Conservation (phyloP, 257 asterid genomes). For the Salvia miltiorrhiza region DNA sequence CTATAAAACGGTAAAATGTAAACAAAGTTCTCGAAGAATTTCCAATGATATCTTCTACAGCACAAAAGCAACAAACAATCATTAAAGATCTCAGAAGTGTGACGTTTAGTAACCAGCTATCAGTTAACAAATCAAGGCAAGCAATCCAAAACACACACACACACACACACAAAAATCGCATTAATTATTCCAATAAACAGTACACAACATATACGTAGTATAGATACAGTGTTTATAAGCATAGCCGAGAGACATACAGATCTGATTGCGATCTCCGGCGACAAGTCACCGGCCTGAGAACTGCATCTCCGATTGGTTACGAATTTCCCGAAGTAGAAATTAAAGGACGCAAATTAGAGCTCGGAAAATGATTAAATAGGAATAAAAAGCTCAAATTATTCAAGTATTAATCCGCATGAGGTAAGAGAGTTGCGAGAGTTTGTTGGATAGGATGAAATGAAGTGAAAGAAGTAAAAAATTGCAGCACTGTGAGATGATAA, state of each 20-base stretch:
- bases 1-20: neutral
- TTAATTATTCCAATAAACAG: neutral
- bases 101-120: neutral
- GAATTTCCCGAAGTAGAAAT: constrained; percentile 4
- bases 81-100: constrained; percentile 20
- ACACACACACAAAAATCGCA: neutral
- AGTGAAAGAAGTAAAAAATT: constrained; percentile 13
- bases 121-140: constrained; percentile 17
- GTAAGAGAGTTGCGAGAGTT: neutral
- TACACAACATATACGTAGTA: neutral
- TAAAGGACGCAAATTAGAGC: constrained; percentile 1
- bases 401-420: neutral
- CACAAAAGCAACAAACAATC: neutral
- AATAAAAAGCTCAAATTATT: neutral
- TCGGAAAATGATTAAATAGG: neutral
- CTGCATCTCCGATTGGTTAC: constrained; percentile 22
- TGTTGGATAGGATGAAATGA: constrained; percentile 8
- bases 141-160: too few species aligned
- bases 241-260: constrained; percentile 33
- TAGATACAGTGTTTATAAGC: constrained; percentile 4
- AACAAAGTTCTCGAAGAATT: neutral
- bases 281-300: constrained; percentile 26
- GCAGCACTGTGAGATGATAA: neutral
- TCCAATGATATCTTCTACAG: neutral
- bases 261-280: constrained; percentile 40